A percentile compares a stretch with the other conserved stretches of the same genome.
Evolutionary conservation across 768 basidiomycete species (phyloP).

Genomic region (Boletus huronensis): DNA sequence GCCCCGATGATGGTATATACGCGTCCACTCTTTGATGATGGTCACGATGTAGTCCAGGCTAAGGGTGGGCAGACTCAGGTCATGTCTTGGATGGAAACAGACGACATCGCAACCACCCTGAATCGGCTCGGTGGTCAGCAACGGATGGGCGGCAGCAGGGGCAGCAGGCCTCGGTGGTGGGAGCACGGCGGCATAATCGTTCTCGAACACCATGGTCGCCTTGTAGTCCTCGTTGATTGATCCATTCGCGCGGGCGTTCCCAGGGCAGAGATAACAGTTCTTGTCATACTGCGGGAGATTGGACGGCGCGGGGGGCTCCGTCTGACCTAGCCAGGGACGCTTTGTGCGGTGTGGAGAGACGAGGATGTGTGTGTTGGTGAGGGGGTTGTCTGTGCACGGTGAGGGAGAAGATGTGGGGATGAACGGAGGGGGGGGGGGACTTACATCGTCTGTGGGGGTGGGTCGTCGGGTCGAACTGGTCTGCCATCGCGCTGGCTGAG

Average conservation of each 20-base stretch:
- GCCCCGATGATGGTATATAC: conserved; percentile 59
- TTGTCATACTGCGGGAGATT: conserved; percentile 63
- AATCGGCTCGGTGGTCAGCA: conserved; percentile 63
- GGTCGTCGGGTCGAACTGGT: conserved; percentile 51
- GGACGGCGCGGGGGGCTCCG: conserved; percentile 56
- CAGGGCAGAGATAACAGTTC: conserved; percentile 83
- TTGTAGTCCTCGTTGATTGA: conserved; percentile 62
- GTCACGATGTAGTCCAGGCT: conserved; percentile 49
- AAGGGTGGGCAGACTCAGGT: conserved; percentile 77
- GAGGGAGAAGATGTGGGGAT: not conserved
- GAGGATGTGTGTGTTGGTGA: conserved; percentile 71
- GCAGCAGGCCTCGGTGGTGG: conserved; percentile 55
- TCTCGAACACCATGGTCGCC: conserved; percentile 69
- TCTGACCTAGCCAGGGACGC: conserved; percentile 89
- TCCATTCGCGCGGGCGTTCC: conserved; percentile 75
- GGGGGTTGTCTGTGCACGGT: conserved; percentile 63
- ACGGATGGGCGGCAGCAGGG: conserved; percentile 53
- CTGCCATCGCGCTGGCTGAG: conserved; percentile 17
- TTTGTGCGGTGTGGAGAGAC: conserved; percentile 89
- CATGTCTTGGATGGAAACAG: conserved; percentile 82
- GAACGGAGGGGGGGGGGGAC: conserved; percentile 18
- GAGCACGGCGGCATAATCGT: conserved; percentile 81
- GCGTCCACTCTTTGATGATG: conserved; percentile 73
- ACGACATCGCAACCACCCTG: conserved; percentile 86
- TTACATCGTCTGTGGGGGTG: conserved; percentile 73